Conservation (phyloP, 2,329 filamentous ascomycete genomes). For the Fusarium austroafricanum region DNA sequence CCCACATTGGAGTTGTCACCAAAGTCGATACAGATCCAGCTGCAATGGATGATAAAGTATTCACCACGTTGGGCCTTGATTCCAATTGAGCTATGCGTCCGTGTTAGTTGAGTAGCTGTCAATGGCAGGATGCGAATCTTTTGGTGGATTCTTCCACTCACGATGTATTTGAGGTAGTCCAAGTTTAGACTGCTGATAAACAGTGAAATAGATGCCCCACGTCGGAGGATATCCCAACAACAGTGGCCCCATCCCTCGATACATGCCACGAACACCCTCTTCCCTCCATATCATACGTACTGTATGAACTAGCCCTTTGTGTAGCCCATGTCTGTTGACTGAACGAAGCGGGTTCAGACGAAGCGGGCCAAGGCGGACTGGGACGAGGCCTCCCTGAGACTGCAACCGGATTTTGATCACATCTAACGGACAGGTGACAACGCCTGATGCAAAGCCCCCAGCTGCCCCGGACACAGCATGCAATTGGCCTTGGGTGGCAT, state of each 20-base stretch:
- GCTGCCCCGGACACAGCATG: constrained; percentile 87
- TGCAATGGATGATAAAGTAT: constrained; percentile 87
- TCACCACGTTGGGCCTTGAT: constrained; percentile 55
- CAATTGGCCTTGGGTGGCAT: constrained; percentile 71
- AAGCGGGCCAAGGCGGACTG: constrained; percentile 49
- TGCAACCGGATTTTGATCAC: constrained; percentile 99
- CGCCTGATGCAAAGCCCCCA: constrained; percentile 89
- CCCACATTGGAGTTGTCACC: constrained; percentile 98
- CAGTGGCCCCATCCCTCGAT: constrained; percentile 91
- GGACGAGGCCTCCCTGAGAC: constrained; percentile 85
- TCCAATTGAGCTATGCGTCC: constrained; percentile 66
- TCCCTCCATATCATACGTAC: constrained; percentile 84
- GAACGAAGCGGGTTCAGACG: constrained; percentile 68
- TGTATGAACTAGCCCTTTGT: constrained; percentile 87
- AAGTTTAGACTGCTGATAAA: constrained; percentile 89
- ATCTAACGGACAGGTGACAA: constrained; percentile 95
- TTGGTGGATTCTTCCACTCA: constrained; percentile 47
- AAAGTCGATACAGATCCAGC: constrained; percentile 89
- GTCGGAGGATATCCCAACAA: constrained; percentile 94
- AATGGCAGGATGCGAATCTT: no score
- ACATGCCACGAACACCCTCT: constrained; percentile 89
- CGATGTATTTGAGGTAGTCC: constrained; percentile 74
- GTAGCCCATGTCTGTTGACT: constrained; percentile 62
- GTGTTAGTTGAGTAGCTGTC: neutral
- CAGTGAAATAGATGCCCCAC: constrained; percentile 97